Evolutionary conservation across 176 grass and related monocot species (phyloP), one percentile per base, ranked within the genome.

Genomic region (Thinopyrum elongatum): DNA sequence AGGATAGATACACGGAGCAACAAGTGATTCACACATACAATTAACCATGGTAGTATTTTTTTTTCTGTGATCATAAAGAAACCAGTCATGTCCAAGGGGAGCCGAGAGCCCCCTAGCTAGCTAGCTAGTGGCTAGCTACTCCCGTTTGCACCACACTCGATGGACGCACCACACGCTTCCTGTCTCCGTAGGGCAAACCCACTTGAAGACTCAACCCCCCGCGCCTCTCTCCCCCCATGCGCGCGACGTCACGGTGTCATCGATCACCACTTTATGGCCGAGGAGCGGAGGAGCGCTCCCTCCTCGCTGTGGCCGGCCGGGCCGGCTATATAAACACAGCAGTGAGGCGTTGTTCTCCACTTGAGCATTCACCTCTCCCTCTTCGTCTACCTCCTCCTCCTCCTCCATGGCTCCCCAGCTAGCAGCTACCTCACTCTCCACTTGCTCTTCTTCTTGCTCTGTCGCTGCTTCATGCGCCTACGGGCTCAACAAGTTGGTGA

Each of bases 301-400:
- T 53, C 29, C 29, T 27, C 10, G 42, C 42, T 28, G 14, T 49
- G 25, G 33, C 8, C 35, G 7, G 11, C 31, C 30, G 49, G 55
- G 41, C 41, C 31, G 83, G 47, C 88, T 92, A 95, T 90, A 95
- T 86, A 90, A 90, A 88, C 49, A 62, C 70, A 58, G 4, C 73
- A 64, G 21, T 28, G 60, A 28, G 6, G 8, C 65, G 8, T 69
- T 22, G 16, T 7, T 63, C 25, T 41, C 57, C 7, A 31, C 76
- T 21, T 0, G 31, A 41, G 16, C 53, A 80, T 55, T 66, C 86
- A 10, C 67, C 11, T n/a, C 17, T 47, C 58, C 51, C 41, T 28
- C 51, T 7, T 26, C 71, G 6, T 58, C 55, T 58, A 58, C 55
- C 39, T 74, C 38, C 36, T 72, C 85, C 83, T 53, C 30, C 42